Evolutionary conservation across 2,329 filamentous ascomycete genomes (phyloP), one percentile per base, ranked within the genome.

Genomic region (Amesomyces nigricolor): DNA sequence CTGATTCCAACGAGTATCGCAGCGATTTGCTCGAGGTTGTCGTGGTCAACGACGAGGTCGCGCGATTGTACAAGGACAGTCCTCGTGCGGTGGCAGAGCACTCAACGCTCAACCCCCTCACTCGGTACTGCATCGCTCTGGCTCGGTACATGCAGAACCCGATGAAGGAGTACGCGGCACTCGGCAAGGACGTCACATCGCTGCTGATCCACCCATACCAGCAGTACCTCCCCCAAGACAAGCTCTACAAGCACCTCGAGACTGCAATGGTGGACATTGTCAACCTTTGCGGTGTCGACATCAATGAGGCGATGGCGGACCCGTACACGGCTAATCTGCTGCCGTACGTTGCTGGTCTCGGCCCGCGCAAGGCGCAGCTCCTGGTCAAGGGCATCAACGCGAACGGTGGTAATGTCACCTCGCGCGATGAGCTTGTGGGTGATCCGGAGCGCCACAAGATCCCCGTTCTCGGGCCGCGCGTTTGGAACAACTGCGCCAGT

Each of bases 241-340:
- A 95, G 73, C 78, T 99, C 39, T 75, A 86, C 59, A 91, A 89
- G 68, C 84, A 90, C 58, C 79, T 99, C 14, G 94, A 99, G 66
- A 95, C 89, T n/a, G 90, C 92, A 44, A 89, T 99, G 83, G 92
- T 99, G 10, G 94, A 99, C 68, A 96, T 96, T 80, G 94, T 99
- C 63, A 99, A 99, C 69, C 83, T 99, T 43, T 91, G 91, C 45
- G 94, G 94, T 67, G 89, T 99, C 38, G 89, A 97, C 65, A 87
- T 99, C 67, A 96, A 96, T 65, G 91, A 96, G 62, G 91, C 91
- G 13, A 85, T 95, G 54, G 79, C 78, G 42, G 89, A 96, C 69
- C 68, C 83, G 1, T 90, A 94, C 65, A 87, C 88, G 8, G 90
- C 91, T 13, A 94, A 92, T 61, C 79, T 99, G 1, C 78, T 99